These are phyloP conservation scores for Drechslerella stenobrocha DNA, from an alignment of 2,329 filamentous ascomycete species.

Conservation along the genomic window DNA sequence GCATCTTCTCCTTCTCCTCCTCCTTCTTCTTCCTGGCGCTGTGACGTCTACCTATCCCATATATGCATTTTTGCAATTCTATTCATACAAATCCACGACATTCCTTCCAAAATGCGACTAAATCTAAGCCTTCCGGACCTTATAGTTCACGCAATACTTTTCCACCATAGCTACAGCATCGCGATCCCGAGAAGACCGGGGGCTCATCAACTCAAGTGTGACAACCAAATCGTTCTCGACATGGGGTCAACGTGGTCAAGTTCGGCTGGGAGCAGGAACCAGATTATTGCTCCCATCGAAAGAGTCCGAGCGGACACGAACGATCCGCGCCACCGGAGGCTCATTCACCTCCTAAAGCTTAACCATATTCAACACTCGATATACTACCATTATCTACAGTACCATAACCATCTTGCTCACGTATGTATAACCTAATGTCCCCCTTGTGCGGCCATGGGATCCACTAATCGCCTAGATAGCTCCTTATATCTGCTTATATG, in stretches of 20 bases:
- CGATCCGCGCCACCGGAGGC: conserved; percentile 37
- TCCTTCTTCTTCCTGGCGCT: neutral
- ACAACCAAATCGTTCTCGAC: conserved; percentile 28
- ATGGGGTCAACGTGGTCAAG: conserved; percentile 44
- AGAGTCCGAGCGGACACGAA: conserved; percentile 16
- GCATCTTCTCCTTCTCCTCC: neutral
- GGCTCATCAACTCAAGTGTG: conserved; percentile 13
- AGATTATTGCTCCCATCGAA: conserved; percentile 27
- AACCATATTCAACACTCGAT: conserved; percentile 39
- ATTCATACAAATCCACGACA: too few species aligned
- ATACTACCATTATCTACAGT: conserved; percentile 33
- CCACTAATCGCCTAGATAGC: conserved; percentile 59
- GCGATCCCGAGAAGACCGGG: conserved; percentile 11
- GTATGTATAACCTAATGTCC: conserved; percentile 11
- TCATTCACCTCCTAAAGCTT: conserved; percentile 30
- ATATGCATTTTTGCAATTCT: too few species aligned
- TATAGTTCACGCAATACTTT: conserved; percentile 34
- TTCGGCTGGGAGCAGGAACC: neutral
- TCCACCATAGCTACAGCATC: conserved; percentile 22
- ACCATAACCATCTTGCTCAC: conserved; percentile 41
- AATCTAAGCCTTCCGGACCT: conserved; percentile 28
- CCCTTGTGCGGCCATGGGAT: neutral
- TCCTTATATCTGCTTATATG: conserved; percentile 82
- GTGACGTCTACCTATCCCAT: neutral
- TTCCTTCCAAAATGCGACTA: conserved; percentile 29